Evolutionary conservation across 495 filamentous ascomycete species (phyloP), one percentile per base, ranked within the genome.

Genomic region (Trichoderma erinaceum): DNA sequence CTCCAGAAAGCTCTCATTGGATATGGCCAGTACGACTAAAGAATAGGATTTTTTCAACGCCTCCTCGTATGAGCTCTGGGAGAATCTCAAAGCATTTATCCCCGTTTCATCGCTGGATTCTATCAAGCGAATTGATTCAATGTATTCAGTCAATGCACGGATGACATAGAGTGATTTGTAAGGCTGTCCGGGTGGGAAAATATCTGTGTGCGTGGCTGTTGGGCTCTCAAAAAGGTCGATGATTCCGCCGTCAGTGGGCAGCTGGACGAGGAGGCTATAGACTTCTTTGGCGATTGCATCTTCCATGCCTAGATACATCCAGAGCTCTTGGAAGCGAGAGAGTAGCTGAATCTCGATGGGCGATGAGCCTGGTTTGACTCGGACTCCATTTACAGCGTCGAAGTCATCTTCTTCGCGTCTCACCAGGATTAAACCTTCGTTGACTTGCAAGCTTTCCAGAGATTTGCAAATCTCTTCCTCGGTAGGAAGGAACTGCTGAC

Each of bases 301-400:
- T 52, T 91, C 84, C 74, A 95, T 86, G 65, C 86, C 85, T 46
- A 99, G 83, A 71, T 94, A 88, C 21, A 86, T 84, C 81, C 94
- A 97, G 11, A 99, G 78, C 67, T 93, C 87, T 66, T 92, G 86
- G 74, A 97, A 96, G 76, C 96, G 91, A 67, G 88, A 86, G 67
- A 96, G 77, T 25, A 98, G 87, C 69, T 93, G 91, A 16, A 82
- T 79, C 70, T 96, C 90, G 10, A 93, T 81, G 16, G 78, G 78
- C 15, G 82, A 82, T n/a, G 80, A 78, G 2, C 77, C 80, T 25
- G 77, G 75, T 41, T 76, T 77, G 61, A 77, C 69, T 41, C 73
- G 73, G 21, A 68, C 68, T 18, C 76, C 74, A 52, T 75, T 73
- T 13, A 71, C 71, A 8, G 73, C 72, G 29, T 29, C 29, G 4